Conservation (phyloP, 176 grass and related monocot genomes). For the Musa schizocarpa region DNA sequence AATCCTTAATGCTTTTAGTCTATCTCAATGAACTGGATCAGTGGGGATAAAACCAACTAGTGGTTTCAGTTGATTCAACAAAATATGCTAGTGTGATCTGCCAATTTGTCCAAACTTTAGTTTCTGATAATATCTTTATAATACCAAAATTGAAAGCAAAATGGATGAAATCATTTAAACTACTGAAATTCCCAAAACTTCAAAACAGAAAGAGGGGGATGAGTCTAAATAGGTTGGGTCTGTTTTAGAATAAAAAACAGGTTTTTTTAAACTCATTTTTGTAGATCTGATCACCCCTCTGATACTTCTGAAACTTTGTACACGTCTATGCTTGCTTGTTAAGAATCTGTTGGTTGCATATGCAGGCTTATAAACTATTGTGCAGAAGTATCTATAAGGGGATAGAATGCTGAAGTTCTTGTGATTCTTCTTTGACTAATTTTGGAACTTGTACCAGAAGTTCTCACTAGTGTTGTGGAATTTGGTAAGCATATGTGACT, state of each 20-base stretch:
- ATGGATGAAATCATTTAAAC: not conserved
- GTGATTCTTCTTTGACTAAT: not conserved
- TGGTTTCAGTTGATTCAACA: too few species aligned
- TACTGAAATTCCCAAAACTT: not conserved
- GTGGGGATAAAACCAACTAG: too few species aligned
- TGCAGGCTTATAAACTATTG: constrained; percentile 3
- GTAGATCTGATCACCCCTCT: too few species aligned
- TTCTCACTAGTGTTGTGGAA: not conserved
- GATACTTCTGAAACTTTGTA: too few species aligned
- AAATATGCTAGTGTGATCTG: too few species aligned
- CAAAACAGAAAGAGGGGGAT: not conserved
- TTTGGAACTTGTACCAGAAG: not conserved
- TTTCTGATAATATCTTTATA: not conserved
- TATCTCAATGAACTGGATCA: too few species aligned
- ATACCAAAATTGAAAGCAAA: not conserved
- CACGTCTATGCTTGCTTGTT: not conserved
- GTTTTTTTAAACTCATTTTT: not conserved
- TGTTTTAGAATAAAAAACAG: not conserved
- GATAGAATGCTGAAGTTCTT: not conserved
- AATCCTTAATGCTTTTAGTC: too few species aligned
- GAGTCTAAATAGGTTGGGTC: too few species aligned
- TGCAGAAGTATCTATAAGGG: not conserved
- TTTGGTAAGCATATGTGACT: not conserved
- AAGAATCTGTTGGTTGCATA: not conserved
- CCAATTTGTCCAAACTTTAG: too few species aligned